Conservation (phyloP, 2,329 filamentous ascomycete genomes). For the Apiospora marii region DNA sequence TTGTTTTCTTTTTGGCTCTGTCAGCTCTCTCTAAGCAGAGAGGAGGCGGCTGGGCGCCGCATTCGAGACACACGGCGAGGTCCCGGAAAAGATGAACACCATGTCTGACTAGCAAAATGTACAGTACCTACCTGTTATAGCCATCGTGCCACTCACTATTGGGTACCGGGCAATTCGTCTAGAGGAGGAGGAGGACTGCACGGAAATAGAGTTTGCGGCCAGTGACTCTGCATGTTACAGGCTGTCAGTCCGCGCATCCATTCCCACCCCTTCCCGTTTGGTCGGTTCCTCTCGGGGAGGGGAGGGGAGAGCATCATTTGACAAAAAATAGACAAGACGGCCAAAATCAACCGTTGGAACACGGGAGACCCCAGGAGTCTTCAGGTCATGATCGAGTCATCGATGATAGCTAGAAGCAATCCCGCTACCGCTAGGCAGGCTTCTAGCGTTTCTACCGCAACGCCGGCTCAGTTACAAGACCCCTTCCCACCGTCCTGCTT, state of each 20-base stretch:
- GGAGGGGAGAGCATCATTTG: background rate
- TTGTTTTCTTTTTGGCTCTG: background rate
- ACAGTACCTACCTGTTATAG: background rate
- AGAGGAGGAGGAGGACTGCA: background rate
- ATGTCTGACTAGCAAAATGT: conserved; percentile 10
- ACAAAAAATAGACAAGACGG: background rate
- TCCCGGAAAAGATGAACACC: background rate
- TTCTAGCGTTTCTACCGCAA: conserved; percentile 28
- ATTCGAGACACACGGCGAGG: conserved; percentile 14
- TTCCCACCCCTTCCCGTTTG: background rate
- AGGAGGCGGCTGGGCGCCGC: background rate
- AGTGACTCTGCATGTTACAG: background rate
- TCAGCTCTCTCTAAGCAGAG: background rate
- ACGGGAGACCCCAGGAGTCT: conserved; percentile 9
- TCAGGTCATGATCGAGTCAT: conserved; percentile 21
- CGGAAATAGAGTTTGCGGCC: conserved; percentile 2
- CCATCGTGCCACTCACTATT: conserved; percentile 2
- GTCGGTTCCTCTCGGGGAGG: background rate
- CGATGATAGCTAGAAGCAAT: conserved; percentile 15
- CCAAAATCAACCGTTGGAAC: conserved; percentile 8
- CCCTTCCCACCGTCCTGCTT: background rate
- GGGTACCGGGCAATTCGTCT: background rate
- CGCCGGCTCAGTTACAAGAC: conserved; percentile 22
- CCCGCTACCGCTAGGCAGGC: conserved; percentile 19
- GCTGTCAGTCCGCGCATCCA: conserved; percentile 6